Evolutionary conservation across 1,284 basidiomycete species (phyloP).

Genomic region (Boletus semigastroideus): DNA sequence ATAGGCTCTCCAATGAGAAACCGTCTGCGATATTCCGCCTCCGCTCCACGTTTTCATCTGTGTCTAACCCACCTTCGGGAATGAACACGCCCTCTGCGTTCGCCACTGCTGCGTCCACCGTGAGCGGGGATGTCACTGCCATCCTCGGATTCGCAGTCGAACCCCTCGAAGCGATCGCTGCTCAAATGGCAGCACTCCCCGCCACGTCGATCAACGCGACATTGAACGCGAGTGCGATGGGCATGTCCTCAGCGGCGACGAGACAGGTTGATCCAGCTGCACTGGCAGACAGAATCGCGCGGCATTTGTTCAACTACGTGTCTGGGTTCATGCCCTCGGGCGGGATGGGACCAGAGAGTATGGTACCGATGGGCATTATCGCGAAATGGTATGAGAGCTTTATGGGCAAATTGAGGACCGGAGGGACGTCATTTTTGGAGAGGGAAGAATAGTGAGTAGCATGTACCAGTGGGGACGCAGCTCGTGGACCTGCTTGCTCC

Average conservation of each 20-base stretch:
- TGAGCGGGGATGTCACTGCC: constrained; percentile 54
- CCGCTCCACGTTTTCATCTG: constrained; percentile 60
- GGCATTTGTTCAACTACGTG: constrained; percentile 82
- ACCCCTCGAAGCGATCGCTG: constrained; percentile 57
- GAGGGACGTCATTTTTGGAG: constrained; percentile 76
- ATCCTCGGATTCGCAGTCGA: constrained; percentile 73
- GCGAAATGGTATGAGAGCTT: constrained; percentile 84
- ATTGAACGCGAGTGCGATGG: constrained; percentile 16
- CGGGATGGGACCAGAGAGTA: constrained; percentile 58
- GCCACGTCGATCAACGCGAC: constrained; percentile 36
- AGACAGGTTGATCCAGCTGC: constrained; percentile 36
- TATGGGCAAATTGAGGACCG: constrained; percentile 66
- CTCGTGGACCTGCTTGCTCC: no score
- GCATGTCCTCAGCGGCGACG: constrained; percentile 3
- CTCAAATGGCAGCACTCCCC: constrained; percentile 52
- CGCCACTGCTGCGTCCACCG: constrained; percentile 38
- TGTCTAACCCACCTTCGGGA: constrained; percentile 44
- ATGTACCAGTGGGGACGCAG: neutral
- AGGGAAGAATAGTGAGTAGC: constrained; percentile 46
- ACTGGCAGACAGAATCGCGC: constrained; percentile 67
- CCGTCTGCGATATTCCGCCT: constrained; percentile 91
- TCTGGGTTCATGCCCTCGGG: constrained; percentile 67
- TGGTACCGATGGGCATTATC: constrained; percentile 75
- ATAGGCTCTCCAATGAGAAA: constrained; percentile 86
- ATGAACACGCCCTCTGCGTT: constrained; percentile 56